Percentiles rank a stretch among this genome's conserved stretches.
Conservation (phyloP, 2,329 filamentous ascomycete species). For the Microdochium bolleyi region DNA sequence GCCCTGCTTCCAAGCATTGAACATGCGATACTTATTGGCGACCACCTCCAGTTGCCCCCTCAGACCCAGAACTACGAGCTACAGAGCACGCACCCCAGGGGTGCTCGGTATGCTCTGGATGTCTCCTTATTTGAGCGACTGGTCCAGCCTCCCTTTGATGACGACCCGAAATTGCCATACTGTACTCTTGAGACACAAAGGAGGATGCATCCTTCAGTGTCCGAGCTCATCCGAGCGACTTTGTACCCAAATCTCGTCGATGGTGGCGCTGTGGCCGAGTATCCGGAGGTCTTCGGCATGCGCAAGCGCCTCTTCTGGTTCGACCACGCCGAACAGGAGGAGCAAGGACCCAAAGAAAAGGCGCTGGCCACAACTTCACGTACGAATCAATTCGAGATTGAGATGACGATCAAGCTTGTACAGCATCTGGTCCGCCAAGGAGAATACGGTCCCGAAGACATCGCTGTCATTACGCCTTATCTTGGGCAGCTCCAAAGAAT, state of each 20-base stretch:
- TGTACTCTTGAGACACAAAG: conserved; percentile 41
- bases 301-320: conserved; percentile 48
- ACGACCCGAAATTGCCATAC: conserved; percentile 15
- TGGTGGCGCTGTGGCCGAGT: conserved; percentile 20
- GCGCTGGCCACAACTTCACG: conserved; percentile 31
- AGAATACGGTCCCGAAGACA: conserved; percentile 47
- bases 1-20: conserved; percentile 51
- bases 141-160: conserved; percentile 18
- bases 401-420: conserved; percentile 56
- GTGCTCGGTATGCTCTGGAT: conserved; percentile 45
- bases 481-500: conserved; percentile 47
- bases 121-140: conserved; percentile 55
- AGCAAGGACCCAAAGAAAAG: conserved; percentile 2
- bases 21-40: conserved; percentile 56
- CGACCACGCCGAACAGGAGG: conserved; percentile 45
- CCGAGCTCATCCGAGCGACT: conserved; percentile 42
- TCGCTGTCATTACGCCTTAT: conserved; percentile 65
- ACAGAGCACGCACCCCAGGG: conserved; percentile 38
- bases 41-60: conserved; percentile 54
- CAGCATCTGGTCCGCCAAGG: conserved; percentile 60
- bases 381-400: conserved; percentile 51
- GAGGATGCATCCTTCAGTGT: conserved; percentile 52
- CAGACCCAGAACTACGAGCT: conserved; percentile 47
- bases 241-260: conserved; percentile 47
- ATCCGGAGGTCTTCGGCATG: conserved; percentile 40